A percentile compares a stretch with the other conserved stretches of the same genome.
Conservation (phyloP, 805 yeast species). For the Hemisphaericaspora nanyangensis region DNA sequence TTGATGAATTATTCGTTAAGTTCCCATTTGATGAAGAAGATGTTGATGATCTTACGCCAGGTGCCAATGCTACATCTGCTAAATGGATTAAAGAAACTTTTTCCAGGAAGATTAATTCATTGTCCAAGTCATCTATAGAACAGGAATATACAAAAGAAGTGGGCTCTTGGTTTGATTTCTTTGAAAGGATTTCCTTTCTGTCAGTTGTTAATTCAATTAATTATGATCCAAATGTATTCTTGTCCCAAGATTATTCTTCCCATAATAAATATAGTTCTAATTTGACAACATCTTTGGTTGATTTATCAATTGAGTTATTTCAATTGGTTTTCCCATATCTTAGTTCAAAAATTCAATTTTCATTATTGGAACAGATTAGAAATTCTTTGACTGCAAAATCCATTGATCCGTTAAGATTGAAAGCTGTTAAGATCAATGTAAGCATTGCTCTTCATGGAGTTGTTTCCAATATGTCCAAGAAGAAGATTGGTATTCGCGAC, state of each 20-base stretch:
- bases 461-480: constrained; percentile 20
- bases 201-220: constrained; percentile 25
- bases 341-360: constrained; percentile 76
- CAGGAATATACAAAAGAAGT: constrained; percentile 17
- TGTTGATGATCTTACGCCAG: too few species aligned
- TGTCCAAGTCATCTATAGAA: constrained; percentile 25
- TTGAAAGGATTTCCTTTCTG: constrained; percentile 22
- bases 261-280: constrained; percentile 21
- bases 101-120: constrained; percentile 3
- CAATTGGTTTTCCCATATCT: constrained; percentile 66
- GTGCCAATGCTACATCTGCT: neutral
- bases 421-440: constrained; percentile 58
- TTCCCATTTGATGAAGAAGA: constrained; percentile 8
- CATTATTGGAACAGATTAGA: constrained; percentile 78
- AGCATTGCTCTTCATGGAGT: constrained; percentile 61
- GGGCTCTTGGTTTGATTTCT: constrained; percentile 28
- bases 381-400: constrained; percentile 40
- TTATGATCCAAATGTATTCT: constrained; percentile 28
- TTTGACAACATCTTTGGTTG: constrained; percentile 49
- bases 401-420: constrained; percentile 27
- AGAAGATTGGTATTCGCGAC: constrained; percentile 19
- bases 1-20: constrained; percentile 36
- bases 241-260: constrained; percentile 23
- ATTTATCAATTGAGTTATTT: constrained; percentile 74
- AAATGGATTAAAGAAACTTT: constrained; percentile 8